Conservation (phyloP, 176 grass and related monocot genomes). For the Triticum urartu region DNA sequence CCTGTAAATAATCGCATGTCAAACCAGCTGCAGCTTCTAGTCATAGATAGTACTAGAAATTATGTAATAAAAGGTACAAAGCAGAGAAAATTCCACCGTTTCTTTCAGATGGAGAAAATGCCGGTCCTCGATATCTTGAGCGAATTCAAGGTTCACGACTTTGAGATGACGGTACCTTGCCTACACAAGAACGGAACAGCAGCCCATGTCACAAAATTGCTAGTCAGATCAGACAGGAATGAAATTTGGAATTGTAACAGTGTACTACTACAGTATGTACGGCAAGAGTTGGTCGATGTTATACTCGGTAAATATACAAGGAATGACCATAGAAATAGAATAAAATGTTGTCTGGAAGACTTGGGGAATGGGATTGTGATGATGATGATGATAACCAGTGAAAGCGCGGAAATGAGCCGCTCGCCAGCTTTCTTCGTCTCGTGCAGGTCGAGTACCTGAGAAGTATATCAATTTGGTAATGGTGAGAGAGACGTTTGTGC, state of each 20-base stretch:
- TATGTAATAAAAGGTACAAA: neutral
- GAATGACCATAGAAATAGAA: neutral
- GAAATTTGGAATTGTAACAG: neutral
- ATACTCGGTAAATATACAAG: neutral
- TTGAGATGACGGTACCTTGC: constrained; percentile 67
- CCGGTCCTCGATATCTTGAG: constrained; percentile 72
- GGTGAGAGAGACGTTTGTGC: neutral
- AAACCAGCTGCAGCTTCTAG: neutral
- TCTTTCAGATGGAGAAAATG: constrained; percentile 78
- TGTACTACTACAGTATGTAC: neutral
- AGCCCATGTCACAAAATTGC: neutral
- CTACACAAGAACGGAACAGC: constrained; percentile 41
- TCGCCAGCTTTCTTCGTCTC: constrained; percentile 70
- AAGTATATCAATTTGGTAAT: neutral
- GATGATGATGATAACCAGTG: constrained; percentile 42
- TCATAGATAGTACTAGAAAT: neutral
- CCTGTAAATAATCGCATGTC: constrained; percentile 37
- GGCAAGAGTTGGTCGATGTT: neutral
- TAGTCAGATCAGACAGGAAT: constrained; percentile 24
- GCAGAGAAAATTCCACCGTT: constrained; percentile 43
- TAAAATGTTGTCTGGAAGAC: neutral
- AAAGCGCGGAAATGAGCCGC: constrained; percentile 64
- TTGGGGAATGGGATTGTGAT: neutral
- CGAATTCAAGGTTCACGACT: constrained; percentile 78
- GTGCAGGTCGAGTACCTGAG: constrained; percentile 70